Evolutionary conservation across 1,139 yeast genomes (phyloP), one percentile per base, ranked within the genome.

Genomic region (Hyphopichia wangnamkhiaoensis): DNA sequence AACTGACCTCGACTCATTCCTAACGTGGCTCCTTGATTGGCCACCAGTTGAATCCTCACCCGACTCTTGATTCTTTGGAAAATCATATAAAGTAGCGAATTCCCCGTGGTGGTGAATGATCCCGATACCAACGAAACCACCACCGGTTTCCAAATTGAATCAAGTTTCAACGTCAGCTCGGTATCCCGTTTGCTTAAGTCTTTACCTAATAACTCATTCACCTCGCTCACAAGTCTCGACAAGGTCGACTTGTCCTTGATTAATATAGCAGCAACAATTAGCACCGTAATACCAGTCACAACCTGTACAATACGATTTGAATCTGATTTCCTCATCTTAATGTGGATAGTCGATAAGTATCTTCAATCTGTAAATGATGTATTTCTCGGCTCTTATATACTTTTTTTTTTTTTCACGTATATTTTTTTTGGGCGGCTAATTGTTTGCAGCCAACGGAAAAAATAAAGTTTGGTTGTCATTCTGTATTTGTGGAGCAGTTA

Each of bases 121-220:
- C 44, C 39, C 2, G 40, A 31, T 4, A 36, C 5, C 30, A 41
- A 35, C 2, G 37, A 37, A n/a, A 41, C 33, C 13, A 30, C 35
- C 18, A 24, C 33, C 13, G 41, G 33, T 16, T 32, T 34, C 14
- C 24, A 13, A 4, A 19, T 18, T n/a, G 31, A 19, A 15, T 31
- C 27, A 7, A 38, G 2, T 13, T 28, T 20, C 4, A 31, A n/a
- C 6, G 34, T 37, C n/a, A 18, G 10, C n/a, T 26, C 12, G 13
- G 29, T 28, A n/a, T n/a, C n/a, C n/a, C n/a, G n/a, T n/a, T n/a
- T n/a, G n/a, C n/a, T n/a, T n/a, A n/a, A n/a, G n/a, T n/a, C n/a
- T n/a, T n/a, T n/a, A n/a, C n/a, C n/a, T n/a, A n/a, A n/a, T n/a
- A n/a, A n/a, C n/a, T n/a, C 33, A 17, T 37, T 37, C 4, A 37